phyloP scores from a whole-genome alignment of 495 filamentous ascomycete species.

The Aspergillus olivimuriae region DNA sequence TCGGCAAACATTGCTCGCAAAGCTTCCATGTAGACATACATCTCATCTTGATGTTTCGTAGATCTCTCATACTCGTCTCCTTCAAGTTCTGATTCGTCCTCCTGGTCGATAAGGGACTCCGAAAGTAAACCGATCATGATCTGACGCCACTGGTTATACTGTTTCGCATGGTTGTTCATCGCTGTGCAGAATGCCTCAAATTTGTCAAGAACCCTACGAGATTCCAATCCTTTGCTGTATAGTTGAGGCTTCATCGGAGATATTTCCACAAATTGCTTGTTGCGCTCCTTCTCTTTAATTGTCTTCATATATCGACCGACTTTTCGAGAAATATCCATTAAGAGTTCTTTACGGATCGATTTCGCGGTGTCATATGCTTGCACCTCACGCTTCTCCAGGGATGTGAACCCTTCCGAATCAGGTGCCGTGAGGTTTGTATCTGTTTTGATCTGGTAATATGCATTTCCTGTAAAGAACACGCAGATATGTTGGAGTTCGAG shows the following conservation, averaged over 20 bases:
- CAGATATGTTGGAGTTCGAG: constrained; percentile 79
- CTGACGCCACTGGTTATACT: constrained; percentile 67
- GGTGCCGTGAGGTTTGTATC: constrained; percentile 54
- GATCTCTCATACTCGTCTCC: constrained; percentile 88
- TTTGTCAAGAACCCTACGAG: constrained; percentile 47
- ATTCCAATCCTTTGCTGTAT: constrained; percentile 55
- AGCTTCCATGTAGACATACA: constrained; percentile 76
- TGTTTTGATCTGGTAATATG: constrained; percentile 73
- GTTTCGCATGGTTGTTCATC: constrained; percentile 62
- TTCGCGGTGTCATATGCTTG: constrained; percentile 73
- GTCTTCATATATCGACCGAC: constrained; percentile 36
- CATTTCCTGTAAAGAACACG: constrained; percentile 78
- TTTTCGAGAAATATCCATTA: constrained; percentile 48
- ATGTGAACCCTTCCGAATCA: constrained; percentile 57
- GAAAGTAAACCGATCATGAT: constrained; percentile 62
- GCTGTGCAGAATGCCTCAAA: constrained; percentile 47
- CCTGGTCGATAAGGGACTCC: constrained; percentile 75
- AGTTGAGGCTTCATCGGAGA: constrained; percentile 50
- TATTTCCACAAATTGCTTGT: constrained; percentile 56
- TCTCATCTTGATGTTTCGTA: constrained; percentile 75
- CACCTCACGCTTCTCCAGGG: constrained; percentile 61
- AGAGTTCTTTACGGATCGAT: constrained; percentile 65
- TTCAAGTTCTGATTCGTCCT: constrained; percentile 60
- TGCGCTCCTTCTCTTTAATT: constrained; percentile 36
- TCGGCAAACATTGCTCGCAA: constrained; percentile 71